A percentile compares a stretch with the other conserved stretches of the same genome.
phyloP scores from a whole-genome alignment of 805 yeast species.

The Myxozyma vanderwaltii region DNA sequence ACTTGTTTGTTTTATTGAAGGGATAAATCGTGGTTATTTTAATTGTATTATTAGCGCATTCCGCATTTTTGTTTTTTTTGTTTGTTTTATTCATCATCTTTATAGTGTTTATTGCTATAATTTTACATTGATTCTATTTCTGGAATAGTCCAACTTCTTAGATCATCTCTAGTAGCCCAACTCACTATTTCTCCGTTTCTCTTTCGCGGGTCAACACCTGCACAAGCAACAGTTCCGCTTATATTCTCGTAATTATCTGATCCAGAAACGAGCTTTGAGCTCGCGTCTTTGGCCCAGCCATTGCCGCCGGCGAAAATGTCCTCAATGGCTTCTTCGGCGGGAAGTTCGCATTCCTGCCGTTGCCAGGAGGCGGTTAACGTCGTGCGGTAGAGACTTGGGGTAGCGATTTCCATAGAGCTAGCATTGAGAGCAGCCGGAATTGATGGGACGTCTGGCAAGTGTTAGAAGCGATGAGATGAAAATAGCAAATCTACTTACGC shows the following conservation, averaged over 20 bases:
- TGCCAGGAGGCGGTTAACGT: slow-evolving; percentile 33
- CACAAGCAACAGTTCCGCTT: slow-evolving; percentile 21
- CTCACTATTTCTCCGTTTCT: slow-evolving; percentile 27
- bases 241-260: neutral
- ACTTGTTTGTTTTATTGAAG: neutral
- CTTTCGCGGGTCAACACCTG: slow-evolving; percentile 15
- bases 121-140: neutral
- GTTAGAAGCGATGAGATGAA: neutral
- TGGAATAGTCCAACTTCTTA: slow-evolving; percentile 31
- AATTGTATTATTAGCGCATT: neutral
- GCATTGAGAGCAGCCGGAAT: neutral
- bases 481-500: slow-evolving; percentile 11
- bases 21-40: neutral
- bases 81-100: neutral
- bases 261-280: slow-evolving; percentile 7
- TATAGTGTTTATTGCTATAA: neutral
- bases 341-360: slow-evolving; percentile 36
- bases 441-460: neutral
- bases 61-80: neutral
- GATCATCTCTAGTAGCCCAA: slow-evolving; percentile 26
- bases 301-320: slow-evolving; percentile 74
- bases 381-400: slow-evolving; percentile 30
- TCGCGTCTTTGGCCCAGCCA: slow-evolving; percentile 48
- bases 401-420: neutral
- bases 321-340: slow-evolving; percentile 68